Percentiles rank a stretch among this genome's conserved stretches.
Conservation (phyloP, 352 stramenopile species). For the Plasmopara viticola region DNA sequence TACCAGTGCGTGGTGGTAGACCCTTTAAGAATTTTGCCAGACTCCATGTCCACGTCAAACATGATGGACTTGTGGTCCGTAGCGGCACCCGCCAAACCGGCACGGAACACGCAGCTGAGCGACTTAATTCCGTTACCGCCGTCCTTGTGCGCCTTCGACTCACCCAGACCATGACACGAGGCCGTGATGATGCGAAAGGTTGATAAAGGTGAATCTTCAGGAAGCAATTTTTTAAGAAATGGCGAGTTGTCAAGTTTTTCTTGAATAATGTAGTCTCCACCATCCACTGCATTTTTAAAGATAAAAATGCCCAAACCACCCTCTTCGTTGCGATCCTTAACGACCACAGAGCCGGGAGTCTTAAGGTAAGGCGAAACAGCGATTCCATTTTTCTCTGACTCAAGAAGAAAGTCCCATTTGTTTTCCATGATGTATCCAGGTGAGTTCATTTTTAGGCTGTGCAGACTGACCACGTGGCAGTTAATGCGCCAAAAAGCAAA, state of each 20-base stretch:
- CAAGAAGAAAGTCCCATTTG: slow-evolving; percentile 97
- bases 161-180: slow-evolving; percentile 64
- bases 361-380: slow-evolving; percentile 93
- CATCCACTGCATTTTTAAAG: slow-evolving; percentile 94
- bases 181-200: slow-evolving; percentile 98
- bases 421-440: slow-evolving; percentile 95
- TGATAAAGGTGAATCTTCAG: slow-evolving; percentile 90
- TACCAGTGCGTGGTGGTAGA: slow-evolving; percentile 98
- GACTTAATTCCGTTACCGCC: slow-evolving; percentile 63
- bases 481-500: slow-evolving; percentile 98
- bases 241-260: slow-evolving; percentile 92
- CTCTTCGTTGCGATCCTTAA: slow-evolving; percentile 98
- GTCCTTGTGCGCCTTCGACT: slow-evolving; percentile 38
- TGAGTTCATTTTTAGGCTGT: slow-evolving; percentile 91
- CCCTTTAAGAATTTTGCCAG: slow-evolving; percentile 89
- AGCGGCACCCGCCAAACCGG: slow-evolving; percentile 55
- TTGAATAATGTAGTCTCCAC: slow-evolving; percentile 96
- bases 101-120: slow-evolving; percentile 76
- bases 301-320: slow-evolving; percentile 97
- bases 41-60: slow-evolving; percentile 96
- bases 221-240: slow-evolving; percentile 90
- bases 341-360: slow-evolving; percentile 83
- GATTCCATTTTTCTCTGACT: slow-evolving; percentile 87
- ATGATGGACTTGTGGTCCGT: slow-evolving; percentile 98
- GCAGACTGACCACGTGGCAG: slow-evolving; percentile 90